phyloP scores from a whole-genome alignment of 495 filamentous ascomycete genomes.

The Tuber indicum region DNA sequence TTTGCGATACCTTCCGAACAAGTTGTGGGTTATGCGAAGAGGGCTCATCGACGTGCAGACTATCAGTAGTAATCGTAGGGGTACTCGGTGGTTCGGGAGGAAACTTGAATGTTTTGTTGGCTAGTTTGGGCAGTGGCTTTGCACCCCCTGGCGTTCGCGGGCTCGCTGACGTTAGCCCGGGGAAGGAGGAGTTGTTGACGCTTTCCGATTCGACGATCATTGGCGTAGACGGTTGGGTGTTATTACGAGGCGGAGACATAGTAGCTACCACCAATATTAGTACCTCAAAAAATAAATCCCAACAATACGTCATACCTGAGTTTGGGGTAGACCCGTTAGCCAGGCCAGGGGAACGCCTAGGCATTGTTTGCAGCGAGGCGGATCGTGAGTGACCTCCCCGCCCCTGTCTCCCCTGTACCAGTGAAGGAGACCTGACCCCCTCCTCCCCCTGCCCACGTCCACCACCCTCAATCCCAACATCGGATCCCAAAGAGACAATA shows the following conservation, averaged over 20 bases:
- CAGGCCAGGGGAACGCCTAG: constrained; percentile 32
- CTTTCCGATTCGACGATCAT: constrained; percentile 19
- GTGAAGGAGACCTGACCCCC: constrained; percentile 32
- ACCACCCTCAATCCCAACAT: constrained; percentile 46
- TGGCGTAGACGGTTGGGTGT: constrained; percentile 30
- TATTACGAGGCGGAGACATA: constrained; percentile 21
- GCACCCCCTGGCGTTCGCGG: constrained; percentile 25
- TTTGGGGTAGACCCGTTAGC: constrained; percentile 33
- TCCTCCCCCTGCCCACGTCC: constrained; percentile 44
- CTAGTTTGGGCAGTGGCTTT: constrained; percentile 28
- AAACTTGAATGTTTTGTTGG: constrained; percentile 39
- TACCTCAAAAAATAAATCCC: not conserved
- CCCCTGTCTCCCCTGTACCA: constrained; percentile 22
- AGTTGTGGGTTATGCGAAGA: constrained; percentile 23
- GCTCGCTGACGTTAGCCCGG: constrained; percentile 19
- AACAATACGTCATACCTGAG: constrained; percentile 26
- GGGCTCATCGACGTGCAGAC: constrained; percentile 28
- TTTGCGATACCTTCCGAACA: constrained; percentile 34
- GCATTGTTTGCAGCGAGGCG: constrained; percentile 34
- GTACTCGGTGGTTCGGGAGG: constrained; percentile 23
- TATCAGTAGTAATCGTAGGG: constrained; percentile 27
- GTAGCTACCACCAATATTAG: constrained; percentile 15
- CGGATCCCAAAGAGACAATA: constrained; percentile 83
- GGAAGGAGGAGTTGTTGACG: constrained; percentile 31
- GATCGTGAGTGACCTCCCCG: constrained; percentile 38